These are phyloP conservation scores for Jasminum sambac DNA, from an alignment of 257 asterid genomes.

Conservation along the genomic window DNA sequence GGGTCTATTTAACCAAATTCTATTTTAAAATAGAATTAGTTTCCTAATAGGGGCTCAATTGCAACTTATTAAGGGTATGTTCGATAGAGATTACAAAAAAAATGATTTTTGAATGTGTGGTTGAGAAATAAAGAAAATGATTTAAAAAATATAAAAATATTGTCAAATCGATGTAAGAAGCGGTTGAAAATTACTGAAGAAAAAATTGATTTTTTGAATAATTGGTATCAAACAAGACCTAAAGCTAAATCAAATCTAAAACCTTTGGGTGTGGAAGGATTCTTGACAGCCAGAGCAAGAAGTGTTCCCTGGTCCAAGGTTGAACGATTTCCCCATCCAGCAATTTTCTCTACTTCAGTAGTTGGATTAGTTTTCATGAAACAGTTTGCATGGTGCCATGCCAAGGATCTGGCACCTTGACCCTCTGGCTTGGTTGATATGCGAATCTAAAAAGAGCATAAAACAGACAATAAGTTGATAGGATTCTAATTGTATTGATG, in stretches of 20 bases:
- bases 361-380: slow-evolving; percentile 56
- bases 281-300: slow-evolving; percentile 49
- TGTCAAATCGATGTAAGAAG: too few species aligned
- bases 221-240: too few species aligned
- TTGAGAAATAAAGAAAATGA: too few species aligned
- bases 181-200: too few species aligned
- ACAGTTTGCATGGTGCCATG: slow-evolving; percentile 95
- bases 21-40: too few species aligned
- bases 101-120: too few species aligned
- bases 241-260: slow-evolving; percentile 12
- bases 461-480: slow-evolving; percentile 12
- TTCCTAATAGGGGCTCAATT: too few species aligned
- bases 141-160: too few species aligned
- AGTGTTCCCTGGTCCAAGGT: slow-evolving; percentile 56
- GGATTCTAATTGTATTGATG: slow-evolving; percentile 8
- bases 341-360: slow-evolving; percentile 54
- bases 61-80: too few species aligned
- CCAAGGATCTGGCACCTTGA: slow-evolving; percentile 64
- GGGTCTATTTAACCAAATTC: too few species aligned
- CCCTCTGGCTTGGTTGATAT: slow-evolving; percentile 83
- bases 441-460: slow-evolving; percentile 58
- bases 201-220: too few species aligned
- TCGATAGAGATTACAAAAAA: too few species aligned
- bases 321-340: slow-evolving; percentile 76
- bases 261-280: slow-evolving; percentile 56